Evolutionary conservation across 2,329 filamentous ascomycete genomes (phyloP).

Genomic region (Penicillium decumbens): DNA sequence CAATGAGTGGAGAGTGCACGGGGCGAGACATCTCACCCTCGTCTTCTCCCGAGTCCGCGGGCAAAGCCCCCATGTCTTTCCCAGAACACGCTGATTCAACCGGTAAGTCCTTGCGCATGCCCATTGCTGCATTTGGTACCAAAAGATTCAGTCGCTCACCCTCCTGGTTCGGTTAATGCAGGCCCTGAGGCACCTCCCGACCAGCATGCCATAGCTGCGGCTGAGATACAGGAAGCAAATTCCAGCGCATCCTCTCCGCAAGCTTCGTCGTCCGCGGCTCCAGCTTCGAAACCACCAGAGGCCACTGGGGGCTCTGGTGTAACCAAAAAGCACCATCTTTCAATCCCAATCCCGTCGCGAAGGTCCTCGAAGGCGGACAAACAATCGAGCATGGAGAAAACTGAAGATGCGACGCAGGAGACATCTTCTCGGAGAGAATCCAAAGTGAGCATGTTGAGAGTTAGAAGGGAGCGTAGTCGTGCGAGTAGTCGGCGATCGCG

Average conservation of each 20-base stretch:
- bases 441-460: constrained; percentile 61
- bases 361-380: constrained; percentile 38
- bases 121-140: neutral
- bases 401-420: constrained; percentile 32
- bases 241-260: constrained; percentile 18
- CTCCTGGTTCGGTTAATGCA: constrained; percentile 12
- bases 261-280: constrained; percentile 10
- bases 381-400: constrained; percentile 31
- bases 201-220: constrained; percentile 21
- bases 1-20: constrained; percentile 35
- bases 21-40: constrained; percentile 29
- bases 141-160: constrained; percentile 11
- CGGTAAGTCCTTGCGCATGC: constrained; percentile 24
- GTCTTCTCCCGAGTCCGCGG: constrained; percentile 26
- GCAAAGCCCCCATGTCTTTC: constrained; percentile 35
- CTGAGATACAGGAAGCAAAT: constrained; percentile 20
- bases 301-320: constrained; percentile 17
- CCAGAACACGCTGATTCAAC: constrained; percentile 23
- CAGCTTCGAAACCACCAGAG: constrained; percentile 10
- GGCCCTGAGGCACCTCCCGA: constrained; percentile 26
- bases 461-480: constrained; percentile 62
- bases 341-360: constrained; percentile 37
- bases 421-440: constrained; percentile 56
- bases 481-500: constrained; percentile 53
- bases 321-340: constrained; percentile 37